Evolutionary conservation across 768 basidiomycete genomes (phyloP), one percentile per base, ranked within the genome.

Genomic region (Boletus speciosus): DNA sequence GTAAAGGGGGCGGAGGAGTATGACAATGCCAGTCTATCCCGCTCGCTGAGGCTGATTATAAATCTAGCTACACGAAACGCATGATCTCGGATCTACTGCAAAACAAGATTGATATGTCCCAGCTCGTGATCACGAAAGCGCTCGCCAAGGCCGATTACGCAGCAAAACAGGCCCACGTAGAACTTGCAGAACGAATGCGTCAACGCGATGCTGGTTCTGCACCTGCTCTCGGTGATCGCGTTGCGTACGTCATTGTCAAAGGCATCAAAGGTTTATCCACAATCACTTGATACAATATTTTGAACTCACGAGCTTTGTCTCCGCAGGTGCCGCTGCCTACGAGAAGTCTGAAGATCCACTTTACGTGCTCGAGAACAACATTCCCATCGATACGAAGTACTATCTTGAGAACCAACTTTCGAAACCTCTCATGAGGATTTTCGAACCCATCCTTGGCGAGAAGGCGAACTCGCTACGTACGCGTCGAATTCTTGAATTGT

Each of bases 331-430:
- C 12, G 93, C 94, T 15, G 97, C 96, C 15, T 99, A 97, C 61
- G 96, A 98, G 68, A 98, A 98, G 70, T 98, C 96, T 0, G 97
- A 99, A 67, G 97, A 98, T 62, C 97, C 97, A 0, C 78, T 99
- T 49, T 98, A 92, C 64, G 97, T 98, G 15, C 81, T 99, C 21
- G 97, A 99, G 71, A 93, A 99, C 71, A 99, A 93, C 68, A 83
- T 99, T 40, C 97, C 97, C 0, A 95, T 99, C 57, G 97, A 99
- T 66, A 98, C 97, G 6, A 88, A 90, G 65, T 98, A 99, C 70
- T 99, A 98, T 67, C 83, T 99, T 45, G 96, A 99, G 54, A 98
- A 98, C 64, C 97, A 99, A 67, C 82, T 99, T 0, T 92, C 94
- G 1, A 98, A 98, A 68, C 97, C 97, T 8, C 77, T 99, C 1